These are phyloP conservation scores for Carallia pectinifolia DNA, from an alignment of 345 rosid species.

Conservation along the genomic window DNA sequence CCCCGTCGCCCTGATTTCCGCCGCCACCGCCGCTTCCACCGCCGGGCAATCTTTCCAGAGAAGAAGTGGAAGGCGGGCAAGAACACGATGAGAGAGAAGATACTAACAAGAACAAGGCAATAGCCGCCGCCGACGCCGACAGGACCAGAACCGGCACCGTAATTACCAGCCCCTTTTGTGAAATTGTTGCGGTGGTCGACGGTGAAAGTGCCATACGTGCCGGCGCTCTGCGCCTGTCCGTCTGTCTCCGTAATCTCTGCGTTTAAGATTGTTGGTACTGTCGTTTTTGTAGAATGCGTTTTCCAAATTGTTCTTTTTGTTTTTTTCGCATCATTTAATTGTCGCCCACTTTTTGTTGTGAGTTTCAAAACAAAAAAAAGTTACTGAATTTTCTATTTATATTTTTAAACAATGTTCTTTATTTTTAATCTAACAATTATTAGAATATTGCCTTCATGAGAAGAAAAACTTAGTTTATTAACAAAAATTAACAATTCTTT, in stretches of 20 bases:
- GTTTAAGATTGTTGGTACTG: neutral
- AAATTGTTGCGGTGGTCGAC: slow-evolving; percentile 2
- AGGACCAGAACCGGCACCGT: slow-evolving; percentile 69
- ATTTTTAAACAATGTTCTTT: too few species aligned
- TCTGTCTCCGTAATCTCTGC: neutral
- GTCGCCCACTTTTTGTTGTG: too few species aligned
- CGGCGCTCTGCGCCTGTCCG: too few species aligned
- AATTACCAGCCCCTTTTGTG: slow-evolving; percentile 65
- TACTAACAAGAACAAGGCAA: slow-evolving; percentile 66
- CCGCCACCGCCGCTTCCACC: neutral
- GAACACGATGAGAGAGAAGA: slow-evolving; percentile 69
- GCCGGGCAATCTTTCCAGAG: slow-evolving; percentile 12
- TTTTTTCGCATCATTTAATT: too few species aligned
- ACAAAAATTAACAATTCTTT: too few species aligned
- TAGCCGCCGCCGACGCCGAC: slow-evolving; percentile 56
- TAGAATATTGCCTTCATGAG: too few species aligned
- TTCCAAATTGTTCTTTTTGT: too few species aligned
- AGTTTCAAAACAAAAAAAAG: too few species aligned
- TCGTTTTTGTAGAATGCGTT: neutral
- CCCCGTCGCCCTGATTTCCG: slow-evolving; percentile 10
- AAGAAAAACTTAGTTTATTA: too few species aligned
- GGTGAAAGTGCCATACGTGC: slow-evolving; percentile 17
- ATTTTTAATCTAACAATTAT: too few species aligned
- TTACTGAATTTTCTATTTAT: too few species aligned
- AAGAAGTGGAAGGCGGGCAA: slow-evolving; percentile 49